Evolutionary conservation across 768 basidiomycete genomes (phyloP).

Genomic region (Cyclocybe aegerita): DNA sequence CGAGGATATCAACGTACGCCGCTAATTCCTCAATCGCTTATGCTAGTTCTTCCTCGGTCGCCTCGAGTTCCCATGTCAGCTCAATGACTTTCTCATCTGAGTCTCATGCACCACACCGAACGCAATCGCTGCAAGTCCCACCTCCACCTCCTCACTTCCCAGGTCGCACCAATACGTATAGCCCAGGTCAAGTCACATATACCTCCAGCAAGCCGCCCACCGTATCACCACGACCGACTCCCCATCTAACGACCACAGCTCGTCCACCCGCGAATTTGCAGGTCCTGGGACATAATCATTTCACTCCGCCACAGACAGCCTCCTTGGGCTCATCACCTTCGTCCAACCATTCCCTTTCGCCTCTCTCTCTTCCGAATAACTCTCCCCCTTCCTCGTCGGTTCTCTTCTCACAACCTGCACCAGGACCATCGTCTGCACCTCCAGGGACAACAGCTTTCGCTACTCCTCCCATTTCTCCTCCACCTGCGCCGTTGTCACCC

Average conservation of each 20-base stretch:
- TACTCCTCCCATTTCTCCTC: slow-evolving; percentile 5
- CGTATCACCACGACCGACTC: slow-evolving; percentile 11
- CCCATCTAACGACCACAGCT: slow-evolving; percentile 17
- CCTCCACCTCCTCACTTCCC: slow-evolving; percentile 7
- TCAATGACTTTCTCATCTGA: not conserved
- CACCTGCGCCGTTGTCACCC: slow-evolving; percentile 8
- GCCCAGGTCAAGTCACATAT: not conserved
- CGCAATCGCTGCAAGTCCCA: slow-evolving; percentile 10
- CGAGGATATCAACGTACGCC: not conserved
- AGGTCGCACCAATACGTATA: slow-evolving; percentile 5
- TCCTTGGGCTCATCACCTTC: too few species aligned
- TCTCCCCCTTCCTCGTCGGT: not conserved
- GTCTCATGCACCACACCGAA: slow-evolving; percentile 9
- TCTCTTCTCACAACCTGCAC: slow-evolving; percentile 1
- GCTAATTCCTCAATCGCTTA: not conserved
- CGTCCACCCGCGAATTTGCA: slow-evolving; percentile 9
- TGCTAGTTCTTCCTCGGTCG: not conserved
- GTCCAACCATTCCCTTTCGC: not conserved
- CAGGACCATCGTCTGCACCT: slow-evolving; percentile 7
- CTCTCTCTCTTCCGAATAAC: not conserved
- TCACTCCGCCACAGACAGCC: not conserved
- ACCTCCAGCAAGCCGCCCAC: not conserved
- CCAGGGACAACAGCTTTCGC: not conserved
- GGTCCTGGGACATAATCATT: not conserved
- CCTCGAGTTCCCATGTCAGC: not conserved